These are phyloP conservation scores for Rhodotorula sp. DNA, from an alignment of 1,284 basidiomycete genomes.

Conservation along the genomic window DNA sequence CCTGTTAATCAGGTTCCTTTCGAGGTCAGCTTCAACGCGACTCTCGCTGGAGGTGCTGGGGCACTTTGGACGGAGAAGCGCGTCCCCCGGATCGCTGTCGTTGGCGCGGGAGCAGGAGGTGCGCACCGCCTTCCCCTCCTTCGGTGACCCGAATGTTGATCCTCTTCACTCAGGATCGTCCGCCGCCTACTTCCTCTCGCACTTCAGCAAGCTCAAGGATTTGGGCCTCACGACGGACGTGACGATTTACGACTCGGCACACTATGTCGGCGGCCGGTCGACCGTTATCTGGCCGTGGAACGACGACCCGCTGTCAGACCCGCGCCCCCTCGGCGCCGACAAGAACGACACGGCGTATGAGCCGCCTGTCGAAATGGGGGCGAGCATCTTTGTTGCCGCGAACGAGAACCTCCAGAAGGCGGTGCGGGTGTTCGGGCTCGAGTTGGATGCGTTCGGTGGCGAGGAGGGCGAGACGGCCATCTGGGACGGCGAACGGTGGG, in stretches of 20 bases:
- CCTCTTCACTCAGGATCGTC: conserved; percentile 33
- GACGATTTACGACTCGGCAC: conserved; percentile 39
- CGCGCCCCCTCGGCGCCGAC: not conserved
- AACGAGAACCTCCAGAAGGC: conserved; percentile 55
- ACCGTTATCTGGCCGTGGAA: conserved; percentile 43
- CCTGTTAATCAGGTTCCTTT: conserved; percentile 21
- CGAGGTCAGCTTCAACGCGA: not conserved
- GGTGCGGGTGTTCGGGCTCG: conserved; percentile 74
- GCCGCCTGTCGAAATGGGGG: conserved; percentile 75
- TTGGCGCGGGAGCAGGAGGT: conserved; percentile 44
- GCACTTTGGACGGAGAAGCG: not conserved
- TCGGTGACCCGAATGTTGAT: not conserved
- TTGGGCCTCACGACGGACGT: conserved; percentile 31
- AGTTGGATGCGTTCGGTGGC: conserved; percentile 60
- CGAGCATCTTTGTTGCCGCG: conserved; percentile 75
- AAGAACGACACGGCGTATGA: conserved; percentile 6
- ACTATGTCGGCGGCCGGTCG: conserved; percentile 44
- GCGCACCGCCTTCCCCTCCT: not conserved
- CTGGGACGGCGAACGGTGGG: conserved; percentile 79
- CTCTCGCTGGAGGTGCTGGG: not conserved
- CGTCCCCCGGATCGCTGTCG: conserved; percentile 36
- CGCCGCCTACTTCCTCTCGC: conserved; percentile 40
- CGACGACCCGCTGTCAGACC: conserved; percentile 18
- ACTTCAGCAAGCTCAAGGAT: conserved; percentile 24
- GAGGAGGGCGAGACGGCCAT: conserved; percentile 63